These are phyloP conservation scores for Isatis lusitanica DNA, from an alignment of 441 rosid genomes.

Conservation along the genomic window DNA sequence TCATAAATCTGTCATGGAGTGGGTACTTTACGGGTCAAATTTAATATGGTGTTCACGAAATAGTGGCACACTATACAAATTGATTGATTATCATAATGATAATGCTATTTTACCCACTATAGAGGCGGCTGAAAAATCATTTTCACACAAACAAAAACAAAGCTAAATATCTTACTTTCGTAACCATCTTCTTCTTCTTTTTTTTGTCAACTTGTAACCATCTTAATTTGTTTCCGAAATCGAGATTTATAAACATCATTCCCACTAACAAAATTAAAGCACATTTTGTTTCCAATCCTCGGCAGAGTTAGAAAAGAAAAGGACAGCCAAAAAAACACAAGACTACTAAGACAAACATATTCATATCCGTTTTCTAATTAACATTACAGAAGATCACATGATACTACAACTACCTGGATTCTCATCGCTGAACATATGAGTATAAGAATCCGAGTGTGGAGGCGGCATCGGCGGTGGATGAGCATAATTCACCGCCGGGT, in stretches of 20 bases:
- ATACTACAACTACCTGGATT: conserved; percentile 79
- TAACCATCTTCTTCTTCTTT: neutral
- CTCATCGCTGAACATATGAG: conserved; percentile 86
- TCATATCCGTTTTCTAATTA: conserved; percentile 29
- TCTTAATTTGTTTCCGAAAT: neutral
- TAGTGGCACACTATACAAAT: conserved; percentile 27
- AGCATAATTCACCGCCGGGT: conserved; percentile 58
- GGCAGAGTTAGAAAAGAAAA: neutral
- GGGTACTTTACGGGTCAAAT: conserved; percentile 8
- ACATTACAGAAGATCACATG: conserved; percentile 57
- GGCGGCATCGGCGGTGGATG: conserved; percentile 55
- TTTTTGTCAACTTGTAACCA: neutral
- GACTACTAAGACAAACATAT: conserved; percentile 30
- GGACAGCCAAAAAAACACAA: conserved; percentile 5
- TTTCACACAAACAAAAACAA: neutral
- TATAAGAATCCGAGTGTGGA: conserved; percentile 55
- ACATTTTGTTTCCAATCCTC: conserved; percentile 31
- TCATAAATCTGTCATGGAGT: conserved; percentile 8
- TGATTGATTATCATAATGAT: conserved; percentile 1
- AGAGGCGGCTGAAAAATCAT: conserved; percentile 16
- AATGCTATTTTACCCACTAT: conserved; percentile 10
- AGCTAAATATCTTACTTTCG: neutral
- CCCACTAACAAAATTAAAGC: conserved; percentile 39
- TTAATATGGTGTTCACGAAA: neutral
- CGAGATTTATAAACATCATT: conserved; percentile 34